phyloP scores from a whole-genome alignment of 2,329 filamentous ascomycete species.

The Fusarium sambucinum region DNA sequence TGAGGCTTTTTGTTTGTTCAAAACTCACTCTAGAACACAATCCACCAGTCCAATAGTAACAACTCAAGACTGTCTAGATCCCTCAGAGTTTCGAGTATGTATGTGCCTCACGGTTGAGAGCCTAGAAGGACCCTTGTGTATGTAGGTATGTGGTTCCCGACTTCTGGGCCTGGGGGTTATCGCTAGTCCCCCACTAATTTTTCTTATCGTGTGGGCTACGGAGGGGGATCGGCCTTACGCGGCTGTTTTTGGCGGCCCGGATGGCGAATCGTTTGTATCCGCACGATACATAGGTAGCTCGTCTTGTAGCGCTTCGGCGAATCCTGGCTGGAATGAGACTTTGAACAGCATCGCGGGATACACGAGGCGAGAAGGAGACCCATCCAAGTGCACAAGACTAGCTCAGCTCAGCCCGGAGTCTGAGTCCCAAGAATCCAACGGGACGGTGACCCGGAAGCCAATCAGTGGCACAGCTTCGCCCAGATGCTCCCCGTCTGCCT shows the following conservation, averaged over 20 bases:
- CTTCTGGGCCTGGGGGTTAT: constrained; percentile 26
- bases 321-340: constrained; percentile 37
- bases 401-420: constrained; percentile 10
- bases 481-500: constrained; percentile 4
- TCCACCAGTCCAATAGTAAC: constrained; percentile 16
- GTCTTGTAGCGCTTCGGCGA: constrained; percentile 32
- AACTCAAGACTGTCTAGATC: constrained; percentile 13
- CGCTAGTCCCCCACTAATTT: constrained; percentile 16
- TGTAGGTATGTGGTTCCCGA: constrained; percentile 10
- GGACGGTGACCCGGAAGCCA: constrained; percentile 35
- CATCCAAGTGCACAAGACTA: constrained; percentile 18
- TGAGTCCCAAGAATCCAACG: constrained; percentile 30
- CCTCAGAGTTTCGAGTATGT: constrained; percentile 30
- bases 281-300: constrained; percentile 9
- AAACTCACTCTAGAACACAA: constrained; percentile 28
- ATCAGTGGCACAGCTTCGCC: constrained; percentile 20
- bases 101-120: constrained; percentile 16
- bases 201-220: constrained; percentile 30
- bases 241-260: constrained; percentile 20
- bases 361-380: constrained; percentile 21
- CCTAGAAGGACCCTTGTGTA: constrained; percentile 17
- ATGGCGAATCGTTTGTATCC: constrained; percentile 32
- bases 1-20: constrained; percentile 21
- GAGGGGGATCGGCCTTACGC: constrained; percentile 31
- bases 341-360: constrained; percentile 28